Conservation (phyloP, 495 filamentous ascomycete genomes). For the Penicillium coffeae region DNA sequence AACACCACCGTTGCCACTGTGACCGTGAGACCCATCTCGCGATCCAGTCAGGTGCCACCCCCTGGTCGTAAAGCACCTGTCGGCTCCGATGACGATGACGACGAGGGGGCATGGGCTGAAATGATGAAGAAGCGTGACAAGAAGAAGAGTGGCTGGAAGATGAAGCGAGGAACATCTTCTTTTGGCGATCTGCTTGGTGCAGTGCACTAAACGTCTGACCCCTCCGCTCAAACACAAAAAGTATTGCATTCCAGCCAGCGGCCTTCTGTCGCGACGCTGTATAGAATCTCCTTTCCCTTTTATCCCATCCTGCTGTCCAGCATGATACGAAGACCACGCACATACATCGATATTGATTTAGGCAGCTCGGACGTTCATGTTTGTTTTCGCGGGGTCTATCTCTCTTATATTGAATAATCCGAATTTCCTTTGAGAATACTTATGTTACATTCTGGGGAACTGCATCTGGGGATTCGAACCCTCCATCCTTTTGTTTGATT, state of each 20-base stretch:
- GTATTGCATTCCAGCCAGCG: constrained; percentile 1
- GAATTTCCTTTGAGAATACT: constrained; percentile 3
- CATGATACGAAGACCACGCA: constrained; percentile 22
- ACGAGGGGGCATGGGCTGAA: constrained; percentile 81
- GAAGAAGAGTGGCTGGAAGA: constrained; percentile 70
- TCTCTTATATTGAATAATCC: not conserved
- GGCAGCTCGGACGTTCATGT: not conserved
- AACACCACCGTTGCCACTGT: constrained; percentile 33
- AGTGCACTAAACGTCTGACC: constrained; percentile 31
- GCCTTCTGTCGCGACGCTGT: constrained; percentile 2
- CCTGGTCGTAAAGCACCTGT: constrained; percentile 24
- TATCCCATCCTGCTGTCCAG: constrained; percentile 4
- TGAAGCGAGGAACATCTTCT: constrained; percentile 53
- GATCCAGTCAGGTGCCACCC: constrained; percentile 20
- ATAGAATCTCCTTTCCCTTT: constrained; percentile 11
- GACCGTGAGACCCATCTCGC: constrained; percentile 35
- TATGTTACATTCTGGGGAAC: not conserved
- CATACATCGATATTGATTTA: constrained; percentile 16
- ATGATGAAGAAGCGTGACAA: constrained; percentile 82
- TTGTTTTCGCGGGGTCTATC: not conserved
- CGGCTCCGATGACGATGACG: constrained; percentile 60
- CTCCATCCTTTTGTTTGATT: not conserved
- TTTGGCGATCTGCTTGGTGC: constrained; percentile 42
- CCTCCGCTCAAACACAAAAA: not conserved
- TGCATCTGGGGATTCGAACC: not conserved